Evolutionary conservation across 202 grass and related monocot genomes (phyloP), one percentile per base, ranked within the genome.

Genomic region (Hordeum pubiflorum): DNA sequence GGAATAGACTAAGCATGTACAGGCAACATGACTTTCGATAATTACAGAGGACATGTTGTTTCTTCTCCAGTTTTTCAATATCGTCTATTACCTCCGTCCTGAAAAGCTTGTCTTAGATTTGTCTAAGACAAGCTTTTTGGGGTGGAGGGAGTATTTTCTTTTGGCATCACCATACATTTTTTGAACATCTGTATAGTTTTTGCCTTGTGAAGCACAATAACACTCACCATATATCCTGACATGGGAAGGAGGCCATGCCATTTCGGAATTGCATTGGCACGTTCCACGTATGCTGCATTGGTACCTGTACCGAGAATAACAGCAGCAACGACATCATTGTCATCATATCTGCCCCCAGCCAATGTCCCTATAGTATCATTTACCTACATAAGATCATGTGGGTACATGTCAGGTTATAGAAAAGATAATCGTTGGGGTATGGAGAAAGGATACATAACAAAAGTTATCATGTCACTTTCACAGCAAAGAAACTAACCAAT

Each of bases 291-390:
- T 78, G 94, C 87, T 80, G 89, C 94, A 97, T 97, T 97, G 40
- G 91, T 90, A 80, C 89, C 89, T 31, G 91, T 93, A 15, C 94
- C 91, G 44, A 97, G 52, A 88, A 97, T 97, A 39, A 97, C 89
- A 37, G 89, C 94, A 76, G 69, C 89, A 82, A 86, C 38, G 36
- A 61, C 83, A 68, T 93, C 94, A 86, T 75, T 88, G 71, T 97
- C 89, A 43, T 87, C 58, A 64, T 97, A 97, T 84, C 83, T 97
- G n/a, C 85, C 89, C 54, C 85, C 85, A 75, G 94, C 89, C 80
- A 97, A 86, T 75, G 94, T 91, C 10, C 91, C 89, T 80, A 91
- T 86, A 15, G 94, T 93, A 81, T 97, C 94, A 87, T 93, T 93
- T 60, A 97, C 70, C 88, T 97, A 60, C 46, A 58, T 14, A 65